These are phyloP conservation scores for Phaffomyces opuntiae DNA, from an alignment of 805 yeast species.

Conservation along the genomic window DNA sequence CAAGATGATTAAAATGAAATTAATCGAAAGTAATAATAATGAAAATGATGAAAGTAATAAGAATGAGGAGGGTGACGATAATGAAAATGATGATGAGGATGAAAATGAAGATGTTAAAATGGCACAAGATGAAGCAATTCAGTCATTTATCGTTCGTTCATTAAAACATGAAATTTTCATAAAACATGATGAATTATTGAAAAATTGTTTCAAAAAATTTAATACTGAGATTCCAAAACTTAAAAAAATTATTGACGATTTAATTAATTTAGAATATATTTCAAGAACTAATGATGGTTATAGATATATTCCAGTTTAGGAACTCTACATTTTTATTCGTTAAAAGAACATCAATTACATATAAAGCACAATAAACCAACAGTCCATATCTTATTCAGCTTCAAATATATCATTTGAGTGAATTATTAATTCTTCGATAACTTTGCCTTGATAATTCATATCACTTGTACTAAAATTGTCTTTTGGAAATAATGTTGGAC, in stretches of 20 bases:
- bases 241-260: conserved; percentile 8
- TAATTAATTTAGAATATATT: conserved; percentile 4
- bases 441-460: conserved; percentile 66
- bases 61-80: conserved; percentile 5
- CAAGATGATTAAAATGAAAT: conserved; percentile 15
- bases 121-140: conserved; percentile 9
- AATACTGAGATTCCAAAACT: conserved; percentile 3
- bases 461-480: conserved; percentile 65
- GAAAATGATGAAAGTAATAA: neutral
- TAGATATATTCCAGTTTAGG: conserved; percentile 13
- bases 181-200: conserved; percentile 11
- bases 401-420: conserved; percentile 81
- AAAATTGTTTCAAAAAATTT: conserved; percentile 5
- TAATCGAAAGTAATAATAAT: conserved; percentile 2
- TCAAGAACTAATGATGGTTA: conserved; percentile 8
- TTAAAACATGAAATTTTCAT: conserved; percentile 12
- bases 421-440: conserved; percentile 75
- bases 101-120: conserved; percentile 2
- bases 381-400: conserved; percentile 33
- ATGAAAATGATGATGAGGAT: conserved; percentile 4
- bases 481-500: conserved; percentile 73
- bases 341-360: neutral
- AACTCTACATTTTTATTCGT: no score
- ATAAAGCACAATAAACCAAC: no score
- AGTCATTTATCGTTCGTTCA: conserved; percentile 16